phyloP scores from a whole-genome alignment of 1,139 yeast genomes.

The Geotrichum carabidarum region DNA sequence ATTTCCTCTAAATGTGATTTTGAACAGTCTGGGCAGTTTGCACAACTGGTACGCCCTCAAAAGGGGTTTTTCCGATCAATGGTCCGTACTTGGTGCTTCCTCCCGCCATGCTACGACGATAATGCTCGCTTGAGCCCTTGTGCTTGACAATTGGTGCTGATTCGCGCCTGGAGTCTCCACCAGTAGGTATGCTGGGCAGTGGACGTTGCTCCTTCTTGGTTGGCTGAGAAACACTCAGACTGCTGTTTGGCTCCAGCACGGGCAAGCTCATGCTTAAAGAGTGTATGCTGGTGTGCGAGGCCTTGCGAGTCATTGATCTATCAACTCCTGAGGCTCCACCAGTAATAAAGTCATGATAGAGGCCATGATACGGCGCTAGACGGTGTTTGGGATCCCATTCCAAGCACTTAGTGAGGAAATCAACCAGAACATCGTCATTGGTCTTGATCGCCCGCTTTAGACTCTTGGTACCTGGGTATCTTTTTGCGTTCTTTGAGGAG shows the following conservation, averaged over 20 bases:
- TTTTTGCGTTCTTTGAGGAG: constrained; percentile 35
- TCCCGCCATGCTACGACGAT: background rate
- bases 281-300: constrained; percentile 69
- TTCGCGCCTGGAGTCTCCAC: background rate
- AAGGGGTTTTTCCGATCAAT: no score
- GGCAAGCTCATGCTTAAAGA: constrained; percentile 97
- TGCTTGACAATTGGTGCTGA: constrained; percentile 2
- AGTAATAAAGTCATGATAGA: constrained; percentile 41
- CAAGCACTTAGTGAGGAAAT: constrained; percentile 39
- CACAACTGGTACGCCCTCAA: no score
- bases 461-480: constrained; percentile 34
- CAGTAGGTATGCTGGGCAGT: constrained; percentile 13
- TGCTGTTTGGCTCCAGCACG: constrained; percentile 39
- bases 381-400: constrained; percentile 55
- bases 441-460: constrained; percentile 30
- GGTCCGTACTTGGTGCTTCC: background rate
- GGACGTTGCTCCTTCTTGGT: constrained; percentile 9
- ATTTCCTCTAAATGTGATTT: no score
- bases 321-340: constrained; percentile 21
- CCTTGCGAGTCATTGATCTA: constrained; percentile 1
- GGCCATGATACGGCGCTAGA: constrained; percentile 42
- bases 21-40: no score
- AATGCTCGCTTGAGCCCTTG: background rate
- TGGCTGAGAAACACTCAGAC: background rate
- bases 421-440: constrained; percentile 37